These are phyloP conservation scores for Amoebophrya sp. DNA, from an alignment of 169 alveolate genomes.

Conservation along the genomic window DNA sequence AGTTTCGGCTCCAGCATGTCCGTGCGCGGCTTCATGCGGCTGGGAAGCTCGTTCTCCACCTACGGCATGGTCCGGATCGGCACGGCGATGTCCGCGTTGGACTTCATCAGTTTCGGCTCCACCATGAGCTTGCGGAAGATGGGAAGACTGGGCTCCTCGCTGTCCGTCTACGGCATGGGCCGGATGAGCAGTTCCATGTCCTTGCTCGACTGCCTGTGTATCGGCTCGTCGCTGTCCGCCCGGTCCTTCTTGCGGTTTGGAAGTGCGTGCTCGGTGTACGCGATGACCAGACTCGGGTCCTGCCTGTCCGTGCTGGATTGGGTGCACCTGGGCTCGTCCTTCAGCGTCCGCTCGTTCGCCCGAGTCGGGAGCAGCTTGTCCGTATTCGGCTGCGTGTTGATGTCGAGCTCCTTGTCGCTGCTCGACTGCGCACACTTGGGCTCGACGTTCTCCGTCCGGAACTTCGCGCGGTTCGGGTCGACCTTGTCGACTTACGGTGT, in stretches of 20 bases:
- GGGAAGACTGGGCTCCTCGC: neutral
- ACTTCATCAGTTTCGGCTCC: neutral
- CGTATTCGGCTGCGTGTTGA: neutral
- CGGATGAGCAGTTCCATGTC: neutral
- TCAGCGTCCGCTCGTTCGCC: neutral
- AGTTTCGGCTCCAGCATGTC: neutral
- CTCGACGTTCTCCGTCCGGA: neutral
- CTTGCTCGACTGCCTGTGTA: neutral
- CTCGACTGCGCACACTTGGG: conserved; percentile 28
- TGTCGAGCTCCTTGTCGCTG: neutral
- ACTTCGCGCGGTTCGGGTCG: neutral
- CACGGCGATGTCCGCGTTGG: neutral
- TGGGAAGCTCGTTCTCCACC: conserved; percentile 33
- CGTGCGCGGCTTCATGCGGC: neutral
- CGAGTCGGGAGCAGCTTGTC: neutral
- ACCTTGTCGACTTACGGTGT: neutral
- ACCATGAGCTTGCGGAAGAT: neutral
- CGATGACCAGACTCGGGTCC: neutral
- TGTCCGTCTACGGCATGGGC: neutral
- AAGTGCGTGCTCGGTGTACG: neutral
- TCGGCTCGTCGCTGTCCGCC: neutral
- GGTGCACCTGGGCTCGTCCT: conserved; percentile 25
- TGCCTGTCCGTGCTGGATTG: neutral
- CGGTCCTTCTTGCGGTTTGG: neutral
- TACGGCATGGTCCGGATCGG: neutral